These are phyloP conservation scores for Fomitopsis serialis DNA, from an alignment of 768 basidiomycete genomes.

Conservation along the genomic window DNA sequence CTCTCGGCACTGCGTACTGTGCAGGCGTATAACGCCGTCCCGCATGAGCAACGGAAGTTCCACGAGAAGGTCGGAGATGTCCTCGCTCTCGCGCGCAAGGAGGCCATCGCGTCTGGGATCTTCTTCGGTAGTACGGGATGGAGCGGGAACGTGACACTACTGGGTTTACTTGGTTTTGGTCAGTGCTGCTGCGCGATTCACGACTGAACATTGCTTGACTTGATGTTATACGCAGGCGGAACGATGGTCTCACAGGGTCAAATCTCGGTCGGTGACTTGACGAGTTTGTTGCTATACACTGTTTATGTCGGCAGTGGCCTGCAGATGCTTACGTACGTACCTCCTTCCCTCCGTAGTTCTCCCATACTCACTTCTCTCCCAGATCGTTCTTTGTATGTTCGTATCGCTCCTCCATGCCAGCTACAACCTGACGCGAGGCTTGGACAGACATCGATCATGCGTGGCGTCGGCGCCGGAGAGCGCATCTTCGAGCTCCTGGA, in stretches of 20 bases:
- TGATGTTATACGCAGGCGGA: conserved; percentile 52
- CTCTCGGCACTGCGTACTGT: conserved; percentile 84
- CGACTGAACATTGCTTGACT: background rate
- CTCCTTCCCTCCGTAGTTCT: background rate
- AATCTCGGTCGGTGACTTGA: conserved; percentile 90
- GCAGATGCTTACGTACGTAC: conserved; percentile 67
- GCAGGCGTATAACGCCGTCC: conserved; percentile 84
- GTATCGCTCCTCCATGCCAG: conserved; percentile 1
- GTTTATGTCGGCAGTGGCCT: conserved; percentile 82
- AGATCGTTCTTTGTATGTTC: conserved; percentile 36
- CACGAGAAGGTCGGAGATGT: conserved; percentile 58
- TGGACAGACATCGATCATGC: conserved; percentile 85
- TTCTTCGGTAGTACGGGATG: conserved; percentile 92
- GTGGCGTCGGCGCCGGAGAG: conserved; percentile 87
- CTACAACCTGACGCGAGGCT: background rate
- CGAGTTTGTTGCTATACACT: conserved; percentile 85
- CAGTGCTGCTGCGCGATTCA: conserved; percentile 14
- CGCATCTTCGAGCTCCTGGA: conserved; percentile 94
- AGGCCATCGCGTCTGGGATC: conserved; percentile 85
- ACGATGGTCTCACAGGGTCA: conserved; percentile 82
- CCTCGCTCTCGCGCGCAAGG: conserved; percentile 72
- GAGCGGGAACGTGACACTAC: conserved; percentile 89
- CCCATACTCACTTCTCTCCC: background rate
- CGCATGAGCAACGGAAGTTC: conserved; percentile 76
- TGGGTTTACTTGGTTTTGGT: conserved; percentile 91